Conservation (phyloP, 352 stramenopile species). For the Pilasporangium apinafurcum region DNA sequence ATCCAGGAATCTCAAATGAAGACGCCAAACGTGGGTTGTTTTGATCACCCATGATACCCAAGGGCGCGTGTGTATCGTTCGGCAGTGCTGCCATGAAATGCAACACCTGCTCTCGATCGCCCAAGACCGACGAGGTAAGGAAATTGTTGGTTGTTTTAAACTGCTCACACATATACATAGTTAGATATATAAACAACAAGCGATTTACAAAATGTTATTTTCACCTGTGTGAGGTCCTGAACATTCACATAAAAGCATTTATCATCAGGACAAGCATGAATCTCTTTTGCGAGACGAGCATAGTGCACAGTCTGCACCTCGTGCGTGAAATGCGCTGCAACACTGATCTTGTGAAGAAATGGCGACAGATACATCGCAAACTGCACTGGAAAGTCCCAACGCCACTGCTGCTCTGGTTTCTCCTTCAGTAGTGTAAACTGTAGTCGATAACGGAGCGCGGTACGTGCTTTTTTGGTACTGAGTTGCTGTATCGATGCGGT, state of each 20-base stretch:
- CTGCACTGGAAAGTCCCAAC: constrained; percentile 31
- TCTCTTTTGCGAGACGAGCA: constrained; percentile 48
- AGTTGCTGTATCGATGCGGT: not conserved
- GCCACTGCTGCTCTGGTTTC: constrained; percentile 26
- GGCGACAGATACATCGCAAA: constrained; percentile 30
- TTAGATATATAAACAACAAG: not conserved
- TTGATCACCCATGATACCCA: constrained; percentile 31
- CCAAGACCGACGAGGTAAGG: constrained; percentile 50
- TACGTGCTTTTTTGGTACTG: constrained; percentile 23
- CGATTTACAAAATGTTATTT: constrained; percentile 1
- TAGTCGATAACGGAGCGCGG: constrained; percentile 54
- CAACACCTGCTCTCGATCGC: constrained; percentile 66
- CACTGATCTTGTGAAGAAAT: constrained; percentile 39
- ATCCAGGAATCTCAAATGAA: constrained; percentile 68
- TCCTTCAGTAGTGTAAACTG: constrained; percentile 71
- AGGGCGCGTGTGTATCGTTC: constrained; percentile 27
- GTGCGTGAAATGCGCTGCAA: constrained; percentile 61
- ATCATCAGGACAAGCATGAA: constrained; percentile 21
- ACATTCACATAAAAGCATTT: constrained; percentile 36
- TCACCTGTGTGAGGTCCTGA: constrained; percentile 68
- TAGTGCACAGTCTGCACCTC: constrained; percentile 71
- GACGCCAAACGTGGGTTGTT: constrained; percentile 16
- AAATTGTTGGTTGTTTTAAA: constrained; percentile 81
- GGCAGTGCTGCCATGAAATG: constrained; percentile 76
- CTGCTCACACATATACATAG: constrained; percentile 10